A percentile compares a stretch with the other conserved stretches of the same genome.
Conservation (phyloP, 1,284 basidiomycete genomes). For the Sphagnurus paluster region DNA sequence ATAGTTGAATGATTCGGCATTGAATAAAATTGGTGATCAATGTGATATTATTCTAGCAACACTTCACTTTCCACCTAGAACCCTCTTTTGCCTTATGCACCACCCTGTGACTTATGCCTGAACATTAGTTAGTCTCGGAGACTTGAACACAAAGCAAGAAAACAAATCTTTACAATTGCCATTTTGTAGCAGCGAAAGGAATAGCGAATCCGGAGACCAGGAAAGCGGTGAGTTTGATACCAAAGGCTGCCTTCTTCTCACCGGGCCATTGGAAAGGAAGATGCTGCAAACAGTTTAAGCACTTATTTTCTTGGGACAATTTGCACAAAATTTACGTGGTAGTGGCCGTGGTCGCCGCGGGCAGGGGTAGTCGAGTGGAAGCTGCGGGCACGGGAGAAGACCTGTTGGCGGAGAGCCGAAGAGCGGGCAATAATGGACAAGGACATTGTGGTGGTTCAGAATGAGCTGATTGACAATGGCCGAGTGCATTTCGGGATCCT, state of each 20-base stretch:
- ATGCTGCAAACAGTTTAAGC: constrained; percentile 43
- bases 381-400: constrained; percentile 32
- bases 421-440: constrained; percentile 39
- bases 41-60: neutral
- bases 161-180: constrained; percentile 60
- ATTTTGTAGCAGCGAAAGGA: constrained; percentile 61
- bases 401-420: constrained; percentile 38
- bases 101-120: constrained; percentile 36
- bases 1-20: constrained; percentile 16
- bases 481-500: constrained; percentile 10
- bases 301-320: neutral
- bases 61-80: neutral
- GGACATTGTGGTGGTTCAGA: constrained; percentile 20
- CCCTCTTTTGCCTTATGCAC: constrained; percentile 4
- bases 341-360: constrained; percentile 51
- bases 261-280: constrained; percentile 67
- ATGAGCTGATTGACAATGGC: neutral
- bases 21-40: neutral
- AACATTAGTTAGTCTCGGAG: constrained; percentile 6
- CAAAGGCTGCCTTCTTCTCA: constrained; percentile 57
- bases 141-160: constrained; percentile 4
- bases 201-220: constrained; percentile 62
- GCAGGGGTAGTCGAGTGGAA: constrained; percentile 37
- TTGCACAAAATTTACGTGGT: constrained; percentile 49
- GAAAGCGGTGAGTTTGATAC: constrained; percentile 54